These are phyloP conservation scores for Combretum micranthum DNA, from an alignment of 345 rosid species.

Conservation along the genomic window DNA sequence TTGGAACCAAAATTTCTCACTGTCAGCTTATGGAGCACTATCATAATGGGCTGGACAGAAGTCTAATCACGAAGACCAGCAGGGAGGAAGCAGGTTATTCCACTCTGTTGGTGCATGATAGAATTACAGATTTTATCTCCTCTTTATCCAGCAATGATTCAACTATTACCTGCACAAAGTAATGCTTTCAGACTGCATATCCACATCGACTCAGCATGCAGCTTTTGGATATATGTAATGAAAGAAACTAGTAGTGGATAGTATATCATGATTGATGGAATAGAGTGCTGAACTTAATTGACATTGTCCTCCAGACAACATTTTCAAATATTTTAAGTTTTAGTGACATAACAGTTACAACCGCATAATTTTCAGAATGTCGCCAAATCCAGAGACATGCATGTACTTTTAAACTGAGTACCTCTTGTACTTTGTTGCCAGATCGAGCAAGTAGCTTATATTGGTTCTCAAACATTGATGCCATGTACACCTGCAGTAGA, in stretches of 20 bases:
- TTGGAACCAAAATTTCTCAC: too few species aligned
- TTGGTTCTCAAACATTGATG: constrained; percentile 77
- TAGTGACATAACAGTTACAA: too few species aligned
- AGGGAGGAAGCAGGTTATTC: constrained; percentile 24
- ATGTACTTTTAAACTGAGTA: constrained; percentile 15
- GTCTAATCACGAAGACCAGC: not conserved
- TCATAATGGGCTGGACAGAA: too few species aligned
- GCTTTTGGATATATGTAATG: too few species aligned
- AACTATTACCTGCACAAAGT: constrained; percentile 55
- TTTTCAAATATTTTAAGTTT: too few species aligned
- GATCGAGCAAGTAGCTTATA: constrained; percentile 91
- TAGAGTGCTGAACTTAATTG: too few species aligned
- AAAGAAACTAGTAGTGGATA: too few species aligned
- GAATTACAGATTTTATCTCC: constrained; percentile 75
- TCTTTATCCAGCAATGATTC: constrained; percentile 65
- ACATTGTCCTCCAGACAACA: too few species aligned
- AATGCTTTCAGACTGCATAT: not conserved
- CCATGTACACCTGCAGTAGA: constrained; percentile 78
- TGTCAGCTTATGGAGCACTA: too few species aligned
- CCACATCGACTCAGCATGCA: too few species aligned
- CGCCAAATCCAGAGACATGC: not conserved
- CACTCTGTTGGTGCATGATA: constrained; percentile 69
- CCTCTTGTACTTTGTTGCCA: constrained; percentile 96
- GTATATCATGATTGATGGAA: too few species aligned
- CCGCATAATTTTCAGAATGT: not conserved